Evolutionary conservation across 805 yeast genomes (phyloP).

Genomic region (Starmerella geochares): DNA sequence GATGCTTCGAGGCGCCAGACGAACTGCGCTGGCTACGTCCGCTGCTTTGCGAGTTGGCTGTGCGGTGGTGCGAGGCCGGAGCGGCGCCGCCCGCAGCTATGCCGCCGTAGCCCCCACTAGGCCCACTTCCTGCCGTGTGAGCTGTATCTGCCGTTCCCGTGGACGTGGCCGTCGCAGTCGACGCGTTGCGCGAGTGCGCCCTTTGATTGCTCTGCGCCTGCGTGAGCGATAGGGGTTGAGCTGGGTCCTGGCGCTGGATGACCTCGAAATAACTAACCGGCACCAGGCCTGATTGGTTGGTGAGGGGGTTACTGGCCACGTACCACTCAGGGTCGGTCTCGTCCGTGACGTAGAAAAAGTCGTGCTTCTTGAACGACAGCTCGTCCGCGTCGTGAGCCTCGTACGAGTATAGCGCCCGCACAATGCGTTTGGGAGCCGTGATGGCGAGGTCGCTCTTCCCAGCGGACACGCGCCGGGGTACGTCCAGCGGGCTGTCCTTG

Average conservation of each 20-base stretch:
- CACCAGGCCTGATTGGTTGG: constrained; percentile 70
- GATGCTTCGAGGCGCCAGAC: constrained; percentile 31
- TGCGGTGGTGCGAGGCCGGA: neutral
- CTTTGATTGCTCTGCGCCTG: constrained; percentile 19
- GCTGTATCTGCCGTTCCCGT: neutral
- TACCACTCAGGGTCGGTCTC: constrained; percentile 60
- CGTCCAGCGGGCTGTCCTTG: neutral
- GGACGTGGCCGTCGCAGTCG: constrained; percentile 3
- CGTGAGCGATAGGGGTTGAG: constrained; percentile 28
- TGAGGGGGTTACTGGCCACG: constrained; percentile 79
- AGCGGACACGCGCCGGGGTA: constrained; percentile 13
- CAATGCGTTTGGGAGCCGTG: constrained; percentile 65
- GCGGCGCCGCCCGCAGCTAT: constrained; percentile 9
- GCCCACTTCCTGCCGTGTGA: neutral
- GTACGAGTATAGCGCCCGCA: constrained; percentile 71
- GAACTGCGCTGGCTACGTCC: constrained; percentile 5
- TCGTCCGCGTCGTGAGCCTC: constrained; percentile 73
- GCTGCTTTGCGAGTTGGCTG: constrained; percentile 6
- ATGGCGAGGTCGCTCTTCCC: constrained; percentile 29
- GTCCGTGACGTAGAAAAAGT: constrained; percentile 72
- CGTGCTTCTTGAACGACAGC: constrained; percentile 67
- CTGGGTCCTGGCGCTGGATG: constrained; percentile 35
- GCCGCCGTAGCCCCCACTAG: neutral
- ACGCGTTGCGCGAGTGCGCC: constrained; percentile 18
- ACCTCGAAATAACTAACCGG: constrained; percentile 78